These are phyloP conservation scores for Nicotiana knightiana DNA, from an alignment of 257 asterid genomes.

Conservation along the genomic window DNA sequence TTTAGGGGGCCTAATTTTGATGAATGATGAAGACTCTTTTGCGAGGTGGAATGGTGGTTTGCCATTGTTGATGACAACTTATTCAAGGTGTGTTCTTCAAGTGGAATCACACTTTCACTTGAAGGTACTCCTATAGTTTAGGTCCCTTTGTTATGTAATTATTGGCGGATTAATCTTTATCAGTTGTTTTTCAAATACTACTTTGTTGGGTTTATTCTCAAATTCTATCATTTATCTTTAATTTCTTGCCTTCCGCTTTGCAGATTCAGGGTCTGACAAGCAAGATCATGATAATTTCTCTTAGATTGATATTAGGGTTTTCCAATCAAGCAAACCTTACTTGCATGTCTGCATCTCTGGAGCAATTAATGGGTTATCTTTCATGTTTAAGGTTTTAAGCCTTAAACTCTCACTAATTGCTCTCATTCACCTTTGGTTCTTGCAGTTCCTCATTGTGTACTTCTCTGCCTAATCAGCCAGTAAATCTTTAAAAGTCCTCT, in stretches of 20 bases:
- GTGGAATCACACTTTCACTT: too few species aligned
- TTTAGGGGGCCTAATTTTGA: too few species aligned
- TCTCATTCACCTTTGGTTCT: neutral
- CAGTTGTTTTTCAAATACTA: too few species aligned
- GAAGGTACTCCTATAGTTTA: too few species aligned
- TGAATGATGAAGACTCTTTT: too few species aligned
- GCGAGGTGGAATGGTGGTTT: too few species aligned
- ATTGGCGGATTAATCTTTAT: too few species aligned
- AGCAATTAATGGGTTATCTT: neutral
- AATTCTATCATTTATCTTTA: too few species aligned
- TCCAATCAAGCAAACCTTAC: conserved; percentile 1
- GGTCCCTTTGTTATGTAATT: too few species aligned
- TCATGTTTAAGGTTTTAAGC: neutral
- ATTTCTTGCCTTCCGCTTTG: neutral
- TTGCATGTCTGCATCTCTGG: neutral
- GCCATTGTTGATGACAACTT: too few species aligned
- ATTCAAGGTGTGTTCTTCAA: too few species aligned
- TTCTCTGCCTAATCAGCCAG: neutral
- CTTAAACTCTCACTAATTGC: neutral
- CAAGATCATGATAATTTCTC: neutral
- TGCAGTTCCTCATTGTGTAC: neutral
- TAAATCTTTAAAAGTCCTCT: neutral
- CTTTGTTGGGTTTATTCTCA: too few species aligned
- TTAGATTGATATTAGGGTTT: neutral
- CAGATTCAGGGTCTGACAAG: neutral